Conservation (phyloP, 2,329 filamentous ascomycete genomes). For the Dothidotthia symphoricarpi region DNA sequence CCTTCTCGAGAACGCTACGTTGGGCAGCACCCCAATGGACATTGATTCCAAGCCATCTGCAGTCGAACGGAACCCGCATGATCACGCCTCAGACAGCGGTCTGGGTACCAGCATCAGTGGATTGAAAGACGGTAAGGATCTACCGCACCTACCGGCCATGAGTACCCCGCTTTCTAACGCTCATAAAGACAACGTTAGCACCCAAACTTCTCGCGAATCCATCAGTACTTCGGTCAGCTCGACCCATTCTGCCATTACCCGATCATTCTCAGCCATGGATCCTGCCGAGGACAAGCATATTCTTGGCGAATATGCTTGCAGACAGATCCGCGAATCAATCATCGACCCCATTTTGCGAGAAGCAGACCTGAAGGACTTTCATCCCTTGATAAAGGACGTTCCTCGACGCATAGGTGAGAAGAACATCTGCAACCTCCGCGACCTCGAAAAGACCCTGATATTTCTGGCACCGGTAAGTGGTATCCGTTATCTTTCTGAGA, state of each 20-base stretch:
- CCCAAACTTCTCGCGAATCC: conserved; percentile 33
- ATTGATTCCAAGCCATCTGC: conserved; percentile 43
- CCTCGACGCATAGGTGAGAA: conserved; percentile 77
- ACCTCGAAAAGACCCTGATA: conserved; percentile 90
- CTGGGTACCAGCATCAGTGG: conserved; percentile 78
- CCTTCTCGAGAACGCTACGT: conserved; percentile 40
- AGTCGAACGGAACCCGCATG: conserved; percentile 48
- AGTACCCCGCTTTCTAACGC: conserved; percentile 29
- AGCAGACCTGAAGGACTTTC: conserved; percentile 72
- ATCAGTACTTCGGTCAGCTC: conserved; percentile 40
- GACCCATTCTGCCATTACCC: conserved; percentile 43
- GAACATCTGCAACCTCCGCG: conserved; percentile 85
- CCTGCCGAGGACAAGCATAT: conserved; percentile 50
- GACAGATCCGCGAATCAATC: conserved; percentile 76
- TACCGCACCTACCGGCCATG: conserved; percentile 17
- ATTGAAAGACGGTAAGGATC: conserved; percentile 43
- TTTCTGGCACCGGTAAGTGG: conserved; percentile 90
- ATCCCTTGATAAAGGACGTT: conserved; percentile 73
- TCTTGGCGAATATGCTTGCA: conserved; percentile 68
- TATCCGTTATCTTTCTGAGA: conserved; percentile 52
- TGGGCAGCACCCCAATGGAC: conserved; percentile 40
- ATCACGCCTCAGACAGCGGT: conserved; percentile 81
- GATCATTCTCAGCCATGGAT: conserved; percentile 45
- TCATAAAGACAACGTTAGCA: conserved; percentile 37
- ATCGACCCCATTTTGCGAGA: conserved; percentile 73